Percentiles rank a stretch among this genome's conserved stretches.
Conservation (phyloP, 768 basidiomycete genomes). For the Lactifluus hygrophoroides region DNA sequence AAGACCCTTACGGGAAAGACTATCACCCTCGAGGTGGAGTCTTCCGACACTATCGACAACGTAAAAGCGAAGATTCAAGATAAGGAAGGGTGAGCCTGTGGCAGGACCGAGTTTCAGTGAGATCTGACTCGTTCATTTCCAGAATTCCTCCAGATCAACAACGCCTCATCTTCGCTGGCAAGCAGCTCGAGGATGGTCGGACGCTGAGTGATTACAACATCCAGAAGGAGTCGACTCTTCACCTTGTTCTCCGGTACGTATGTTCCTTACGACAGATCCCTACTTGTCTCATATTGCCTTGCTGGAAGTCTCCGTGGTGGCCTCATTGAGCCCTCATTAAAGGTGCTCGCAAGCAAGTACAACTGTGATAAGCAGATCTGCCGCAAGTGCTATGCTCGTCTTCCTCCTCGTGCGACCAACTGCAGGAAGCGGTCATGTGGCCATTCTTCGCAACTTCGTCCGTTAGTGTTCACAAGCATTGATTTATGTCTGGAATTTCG, state of each 20-base stretch:
- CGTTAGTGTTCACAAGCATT: constrained; percentile 43
- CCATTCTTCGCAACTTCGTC: constrained; percentile 84
- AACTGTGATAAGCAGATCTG: constrained; percentile 99
- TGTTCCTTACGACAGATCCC: not conserved
- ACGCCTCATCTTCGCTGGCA: constrained; percentile 93
- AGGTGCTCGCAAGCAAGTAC: constrained; percentile 94
- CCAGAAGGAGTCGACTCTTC: constrained; percentile 96
- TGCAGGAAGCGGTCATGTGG: constrained; percentile 94
- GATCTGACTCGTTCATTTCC: not conserved
- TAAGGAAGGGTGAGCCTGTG: constrained; percentile 54
- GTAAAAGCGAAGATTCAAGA: constrained; percentile 81
- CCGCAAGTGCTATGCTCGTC: constrained; percentile 99
- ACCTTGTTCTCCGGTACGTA: constrained; percentile 87
- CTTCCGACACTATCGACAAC: constrained; percentile 93
- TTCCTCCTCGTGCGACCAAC: constrained; percentile 98
- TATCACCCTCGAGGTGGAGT: constrained; percentile 98
- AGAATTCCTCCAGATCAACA: constrained; percentile 95
- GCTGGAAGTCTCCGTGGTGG: constrained; percentile 82
- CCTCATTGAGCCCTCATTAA: constrained; percentile 98
- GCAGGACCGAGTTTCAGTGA: not conserved
- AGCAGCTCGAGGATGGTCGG: constrained; percentile 97
- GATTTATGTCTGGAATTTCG: not conserved
- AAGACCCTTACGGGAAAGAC: constrained; percentile 94
- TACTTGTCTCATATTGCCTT: constrained; percentile 7
- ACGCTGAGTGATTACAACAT: constrained; percentile 97